Base-by-base conservation (phyloP, 2,329 filamentous ascomycete genomes). In the Neonectria punicea region DNA sequence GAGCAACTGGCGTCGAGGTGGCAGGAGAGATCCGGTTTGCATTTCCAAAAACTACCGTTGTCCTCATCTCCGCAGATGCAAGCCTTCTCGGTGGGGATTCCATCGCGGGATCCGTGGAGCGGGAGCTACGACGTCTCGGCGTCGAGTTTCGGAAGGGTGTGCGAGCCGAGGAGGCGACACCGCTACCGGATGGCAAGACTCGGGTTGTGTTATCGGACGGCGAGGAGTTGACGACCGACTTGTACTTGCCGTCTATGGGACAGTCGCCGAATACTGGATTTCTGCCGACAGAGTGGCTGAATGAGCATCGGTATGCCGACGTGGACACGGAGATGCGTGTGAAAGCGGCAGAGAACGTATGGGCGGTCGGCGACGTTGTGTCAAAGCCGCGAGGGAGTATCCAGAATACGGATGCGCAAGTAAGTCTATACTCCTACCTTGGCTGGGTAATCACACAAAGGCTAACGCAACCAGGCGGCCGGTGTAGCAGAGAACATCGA, bases 371-470 rank as follows among this genome's bases (percentile, higher is more conserved):
- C 25, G 86, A 88, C 60, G 76, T 86, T 46, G 82, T 87, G 25
- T 83, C 81, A 68, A 82, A 81, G 72, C 85, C 85, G 22, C 79
- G 81, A 25, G 83, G 87, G 6, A 86, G 86, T 1, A 89, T 89
- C 72, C 85, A 90, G 77, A 82, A 87, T 61, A 87, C 88, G 0
- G 89, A 87, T 62, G 85, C 86, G 68, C 86, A 87, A 74, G 82
- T 82, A 61, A 72, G 79, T 71, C 9, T 8, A 39, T 18, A 20
- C 16, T 4, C 39, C 4, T 30, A 10, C 39, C 4, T 25, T 2
- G 4, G 14, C 7, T 16, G 34, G 18, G 6, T 4, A 51, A 14
- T 2, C 16, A 20, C 3, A 4, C n/a, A 34, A 34, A 6, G 18
- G 9, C 50, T 53, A 36, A 58, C n/a, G 4, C 7, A 28, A 14